Evolutionary conservation across 2,329 filamentous ascomycete genomes (phyloP), one percentile per base, ranked within the genome.

Genomic region (Ophiocordyceps camponoti-rufipedis): DNA sequence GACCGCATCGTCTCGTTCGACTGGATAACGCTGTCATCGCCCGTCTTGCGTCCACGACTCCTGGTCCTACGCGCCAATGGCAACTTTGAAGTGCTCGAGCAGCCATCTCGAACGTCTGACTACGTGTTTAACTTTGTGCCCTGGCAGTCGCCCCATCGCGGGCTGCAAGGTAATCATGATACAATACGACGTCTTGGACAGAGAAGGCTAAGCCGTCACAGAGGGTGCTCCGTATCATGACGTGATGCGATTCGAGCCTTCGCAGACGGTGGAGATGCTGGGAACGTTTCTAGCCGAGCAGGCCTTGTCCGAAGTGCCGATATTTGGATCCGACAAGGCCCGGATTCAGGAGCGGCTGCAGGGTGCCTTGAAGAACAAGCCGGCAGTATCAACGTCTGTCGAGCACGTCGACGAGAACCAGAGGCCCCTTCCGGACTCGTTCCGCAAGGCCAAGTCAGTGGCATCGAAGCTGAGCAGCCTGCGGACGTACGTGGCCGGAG

Each of bases 1-100:
- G 73, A 80, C 46, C 69, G 74, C 18, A 78, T 81, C 31, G 74
- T 81, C 8, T 80, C 77, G 0, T 81, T 81, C 56, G 78, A 82
- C 55, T 82, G 78, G 77, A 63, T 80, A 10, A 79, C 73, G 4
- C 62, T 79, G 42, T 66, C 70, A 11, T 74, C 72, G 4, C 64
- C 73, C 4, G 67, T 68, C 13, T 54, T 78, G 43, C 69, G 69
- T 23, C 74, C 75, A 29, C 68, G 77, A n/a, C 61, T 77, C 38
- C 57, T 81, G 23, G 74, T 75, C 2, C 57, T 81, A 28, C 68
- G 76, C 28, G 74, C 74, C 32, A 80, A 72, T 49, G 75, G 77
- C 16, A 65, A 63, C 13, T 76, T 80, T 54, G 74, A 78, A 29
- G 75, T 82, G 16, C 56, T 81, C 28, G 72, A 79, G 50, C 73